These are phyloP conservation scores for Phytophthora kernoviae DNA, from an alignment of 352 stramenopile species.

Conservation along the genomic window DNA sequence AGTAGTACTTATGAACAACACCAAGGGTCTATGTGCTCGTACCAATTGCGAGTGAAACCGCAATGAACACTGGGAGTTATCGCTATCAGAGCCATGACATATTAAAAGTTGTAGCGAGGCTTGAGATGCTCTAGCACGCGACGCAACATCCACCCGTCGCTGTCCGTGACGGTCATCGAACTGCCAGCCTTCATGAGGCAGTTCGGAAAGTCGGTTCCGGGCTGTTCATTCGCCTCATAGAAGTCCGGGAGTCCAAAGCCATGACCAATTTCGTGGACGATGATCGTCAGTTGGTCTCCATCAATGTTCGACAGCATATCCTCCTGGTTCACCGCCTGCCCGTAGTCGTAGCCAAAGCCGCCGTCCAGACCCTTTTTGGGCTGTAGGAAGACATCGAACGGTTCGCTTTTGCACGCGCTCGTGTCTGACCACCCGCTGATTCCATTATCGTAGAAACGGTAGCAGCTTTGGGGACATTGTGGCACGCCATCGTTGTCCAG, in stretches of 20 bases:
- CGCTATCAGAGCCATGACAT: too few species aligned
- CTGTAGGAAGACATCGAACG: slow-evolving; percentile 36
- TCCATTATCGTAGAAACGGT: slow-evolving; percentile 26
- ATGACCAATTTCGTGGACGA: slow-evolving; percentile 33
- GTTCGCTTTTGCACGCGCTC: slow-evolving; percentile 20
- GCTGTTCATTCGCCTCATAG: slow-evolving; percentile 13
- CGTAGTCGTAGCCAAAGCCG: slow-evolving; percentile 20
- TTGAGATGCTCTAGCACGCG: slow-evolving; percentile 12
- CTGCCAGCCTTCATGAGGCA: slow-evolving; percentile 9
- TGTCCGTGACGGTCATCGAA: slow-evolving; percentile 10
- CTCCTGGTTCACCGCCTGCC: slow-evolving; percentile 19
- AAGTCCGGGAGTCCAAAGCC: slow-evolving; percentile 19
- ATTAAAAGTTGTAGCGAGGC: slow-evolving; percentile 16
- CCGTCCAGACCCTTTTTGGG: slow-evolving; percentile 22
- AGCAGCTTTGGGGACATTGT: slow-evolving; percentile 27
- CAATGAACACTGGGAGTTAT: too few species aligned
- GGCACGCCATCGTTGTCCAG: slow-evolving; percentile 25
- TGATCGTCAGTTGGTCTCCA: slow-evolving; percentile 20
- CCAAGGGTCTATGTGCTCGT: slow-evolving; percentile 1
- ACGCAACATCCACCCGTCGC: slow-evolving; percentile 23
- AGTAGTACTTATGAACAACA: too few species aligned
- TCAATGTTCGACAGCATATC: slow-evolving; percentile 26
- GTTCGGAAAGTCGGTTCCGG: background rate
- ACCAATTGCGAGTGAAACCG: background rate
- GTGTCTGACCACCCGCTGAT: slow-evolving; percentile 16